Evolutionary conservation across 2,329 filamentous ascomycete genomes (phyloP).

Genomic region (Podosphaera fusca): DNA sequence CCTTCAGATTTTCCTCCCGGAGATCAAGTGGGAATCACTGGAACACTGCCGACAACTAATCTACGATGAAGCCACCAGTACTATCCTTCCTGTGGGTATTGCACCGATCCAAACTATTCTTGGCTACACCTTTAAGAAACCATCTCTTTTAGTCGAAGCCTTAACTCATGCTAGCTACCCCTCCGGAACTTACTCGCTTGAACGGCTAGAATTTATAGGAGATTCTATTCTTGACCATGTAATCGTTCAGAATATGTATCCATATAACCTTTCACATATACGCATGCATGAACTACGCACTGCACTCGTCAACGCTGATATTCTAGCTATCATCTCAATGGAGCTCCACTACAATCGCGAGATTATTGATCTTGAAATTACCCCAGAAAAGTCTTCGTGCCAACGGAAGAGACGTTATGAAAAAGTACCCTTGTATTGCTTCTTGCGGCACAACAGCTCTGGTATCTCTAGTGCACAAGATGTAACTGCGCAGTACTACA

Average conservation of each 20-base stretch:
- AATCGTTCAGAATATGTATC: slow-evolving; percentile 34
- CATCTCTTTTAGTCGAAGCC: slow-evolving; percentile 49
- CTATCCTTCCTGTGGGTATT: slow-evolving; percentile 20
- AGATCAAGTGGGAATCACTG: slow-evolving; percentile 30
- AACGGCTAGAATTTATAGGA: slow-evolving; percentile 72
- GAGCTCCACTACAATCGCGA: slow-evolving; percentile 22
- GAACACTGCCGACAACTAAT: slow-evolving; percentile 21
- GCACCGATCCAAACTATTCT: slow-evolving; percentile 37
- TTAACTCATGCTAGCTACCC: slow-evolving; percentile 50
- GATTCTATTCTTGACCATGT: slow-evolving; percentile 68
- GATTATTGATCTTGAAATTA: slow-evolving; percentile 6
- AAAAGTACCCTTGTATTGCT: slow-evolving; percentile 33
- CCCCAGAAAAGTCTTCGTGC: neutral
- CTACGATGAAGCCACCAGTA: slow-evolving; percentile 19
- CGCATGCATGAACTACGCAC: slow-evolving; percentile 59
- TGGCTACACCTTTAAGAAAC: slow-evolving; percentile 48
- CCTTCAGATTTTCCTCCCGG: slow-evolving; percentile 40
- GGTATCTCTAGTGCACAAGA: slow-evolving; percentile 25
- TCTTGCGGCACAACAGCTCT: slow-evolving; percentile 35
- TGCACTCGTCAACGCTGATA: slow-evolving; percentile 56
- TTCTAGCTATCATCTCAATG: slow-evolving; percentile 57
- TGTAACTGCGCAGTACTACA: slow-evolving; percentile 7
- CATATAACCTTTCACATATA: slow-evolving; percentile 25
- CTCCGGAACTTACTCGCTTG: slow-evolving; percentile 25
- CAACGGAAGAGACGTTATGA: neutral